phyloP scores from a whole-genome alignment of 305 asterid species.

The Ilex paraguariensis region DNA sequence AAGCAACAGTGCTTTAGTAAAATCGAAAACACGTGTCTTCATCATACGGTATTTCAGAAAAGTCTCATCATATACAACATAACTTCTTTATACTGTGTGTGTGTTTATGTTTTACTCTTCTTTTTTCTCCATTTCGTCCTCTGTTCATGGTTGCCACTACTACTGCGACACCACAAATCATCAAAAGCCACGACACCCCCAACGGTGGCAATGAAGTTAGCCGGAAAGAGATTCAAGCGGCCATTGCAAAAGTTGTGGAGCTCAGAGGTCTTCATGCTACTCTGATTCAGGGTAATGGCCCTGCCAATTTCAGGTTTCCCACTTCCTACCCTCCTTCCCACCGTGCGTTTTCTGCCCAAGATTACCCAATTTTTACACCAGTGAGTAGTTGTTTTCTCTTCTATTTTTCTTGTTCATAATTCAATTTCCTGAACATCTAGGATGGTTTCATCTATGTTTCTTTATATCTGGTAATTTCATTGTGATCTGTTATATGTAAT shows the following conservation, averaged over 20 bases:
- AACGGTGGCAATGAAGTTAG: conserved; percentile 27
- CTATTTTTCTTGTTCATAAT: background rate
- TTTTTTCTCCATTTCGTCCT: conserved; percentile 6
- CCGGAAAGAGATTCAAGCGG: conserved; percentile 58
- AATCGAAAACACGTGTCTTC: too few species aligned
- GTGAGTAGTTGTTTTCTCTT: conserved; percentile 30
- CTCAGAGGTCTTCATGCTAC: conserved; percentile 93
- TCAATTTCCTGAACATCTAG: background rate
- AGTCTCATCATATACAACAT: background rate
- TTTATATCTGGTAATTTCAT: too few species aligned
- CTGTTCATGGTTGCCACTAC: conserved; percentile 28
- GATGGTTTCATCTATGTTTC: background rate
- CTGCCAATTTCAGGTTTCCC: conserved; percentile 32
- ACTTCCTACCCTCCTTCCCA: conserved; percentile 58
- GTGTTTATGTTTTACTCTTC: conserved; percentile 2
- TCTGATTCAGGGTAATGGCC: conserved; percentile 60
- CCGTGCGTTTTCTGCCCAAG: conserved; percentile 65
- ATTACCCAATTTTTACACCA: conserved; percentile 95
- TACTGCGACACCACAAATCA: conserved; percentile 16
- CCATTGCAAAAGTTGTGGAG: conserved; percentile 86
- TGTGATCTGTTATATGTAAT: too few species aligned
- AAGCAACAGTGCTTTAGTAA: too few species aligned
- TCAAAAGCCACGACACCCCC: conserved; percentile 8
- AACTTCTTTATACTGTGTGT: conserved; percentile 1
- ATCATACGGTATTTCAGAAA: too few species aligned